Conservation (phyloP, 1,284 basidiomycete species). For the Puccinia hordei region DNA sequence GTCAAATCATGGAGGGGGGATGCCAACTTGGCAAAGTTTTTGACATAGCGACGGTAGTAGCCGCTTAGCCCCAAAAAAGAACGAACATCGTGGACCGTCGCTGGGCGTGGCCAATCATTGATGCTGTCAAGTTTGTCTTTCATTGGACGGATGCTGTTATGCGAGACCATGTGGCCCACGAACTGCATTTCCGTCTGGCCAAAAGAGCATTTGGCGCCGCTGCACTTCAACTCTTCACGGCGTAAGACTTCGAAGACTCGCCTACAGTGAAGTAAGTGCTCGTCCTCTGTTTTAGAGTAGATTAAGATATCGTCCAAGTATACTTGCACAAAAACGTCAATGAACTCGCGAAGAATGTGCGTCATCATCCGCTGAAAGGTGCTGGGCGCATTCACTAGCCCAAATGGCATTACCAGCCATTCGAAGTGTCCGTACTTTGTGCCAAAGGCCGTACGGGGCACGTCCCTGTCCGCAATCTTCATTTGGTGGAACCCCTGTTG, state of each 20-base stretch:
- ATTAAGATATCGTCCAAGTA: constrained; percentile 39
- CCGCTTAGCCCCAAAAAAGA: constrained; percentile 13
- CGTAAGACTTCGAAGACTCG: background rate
- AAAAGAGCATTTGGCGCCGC: background rate
- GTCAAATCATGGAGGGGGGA: constrained; percentile 6
- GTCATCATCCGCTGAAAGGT: too few species aligned
- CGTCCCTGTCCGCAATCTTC: background rate
- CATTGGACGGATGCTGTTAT: background rate
- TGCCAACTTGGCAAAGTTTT: constrained; percentile 12
- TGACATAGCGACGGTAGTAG: constrained; percentile 21
- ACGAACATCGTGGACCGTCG: constrained; percentile 6
- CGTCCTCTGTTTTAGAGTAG: background rate
- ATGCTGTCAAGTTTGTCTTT: background rate
- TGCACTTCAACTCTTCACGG: background rate
- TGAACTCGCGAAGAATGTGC: too few species aligned
- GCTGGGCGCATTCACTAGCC: constrained; percentile 18
- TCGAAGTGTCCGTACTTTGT: constrained; percentile 21
- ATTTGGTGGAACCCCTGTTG: constrained; percentile 25
- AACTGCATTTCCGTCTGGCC: background rate
- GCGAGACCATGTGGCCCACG: background rate
- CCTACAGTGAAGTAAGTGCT: background rate
- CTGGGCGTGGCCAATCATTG: constrained; percentile 22
- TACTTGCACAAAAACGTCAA: constrained; percentile 3
- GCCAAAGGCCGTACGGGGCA: constrained; percentile 16
- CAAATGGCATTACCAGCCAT: constrained; percentile 40